These are phyloP conservation scores for Picea sitchensis DNA, from an alignment of 75 land plant species.

Conservation along the genomic window DNA sequence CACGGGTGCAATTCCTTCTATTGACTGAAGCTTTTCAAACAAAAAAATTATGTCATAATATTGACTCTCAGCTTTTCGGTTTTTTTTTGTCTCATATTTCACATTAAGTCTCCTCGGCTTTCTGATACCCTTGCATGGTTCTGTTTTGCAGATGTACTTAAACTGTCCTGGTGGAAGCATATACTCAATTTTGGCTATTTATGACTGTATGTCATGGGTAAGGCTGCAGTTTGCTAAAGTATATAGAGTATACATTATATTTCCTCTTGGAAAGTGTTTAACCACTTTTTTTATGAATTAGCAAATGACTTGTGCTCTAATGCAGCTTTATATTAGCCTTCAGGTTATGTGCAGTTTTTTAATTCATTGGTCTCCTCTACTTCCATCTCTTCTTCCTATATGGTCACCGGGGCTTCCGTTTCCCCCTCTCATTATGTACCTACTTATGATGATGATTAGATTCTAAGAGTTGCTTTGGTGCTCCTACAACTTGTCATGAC, in stretches of 20 bases:
- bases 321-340: no score
- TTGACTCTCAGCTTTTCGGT: neutral
- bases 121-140: neutral
- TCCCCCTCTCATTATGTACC: no score
- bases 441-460: no score
- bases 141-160: constrained; percentile 61
- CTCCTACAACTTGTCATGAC: no score
- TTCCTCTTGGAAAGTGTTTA: neutral
- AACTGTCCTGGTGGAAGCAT: constrained; percentile 98
- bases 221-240: constrained; percentile 7
- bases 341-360: no score
- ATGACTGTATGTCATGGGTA: constrained; percentile 99
- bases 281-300: neutral
- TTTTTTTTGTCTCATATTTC: neutral
- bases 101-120: neutral
- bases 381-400: no score
- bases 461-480: no score
- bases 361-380: no score
- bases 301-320: no score
- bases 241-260: neutral
- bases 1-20: no score
- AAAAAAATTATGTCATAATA: neutral
- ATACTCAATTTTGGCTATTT: constrained; percentile 87
- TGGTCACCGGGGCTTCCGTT: no score
- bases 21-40: no score